Percentiles rank a stretch among this genome's conserved stretches.
Conservation (phyloP, 139 green algal species). For the Penium margaritaceum region DNA sequence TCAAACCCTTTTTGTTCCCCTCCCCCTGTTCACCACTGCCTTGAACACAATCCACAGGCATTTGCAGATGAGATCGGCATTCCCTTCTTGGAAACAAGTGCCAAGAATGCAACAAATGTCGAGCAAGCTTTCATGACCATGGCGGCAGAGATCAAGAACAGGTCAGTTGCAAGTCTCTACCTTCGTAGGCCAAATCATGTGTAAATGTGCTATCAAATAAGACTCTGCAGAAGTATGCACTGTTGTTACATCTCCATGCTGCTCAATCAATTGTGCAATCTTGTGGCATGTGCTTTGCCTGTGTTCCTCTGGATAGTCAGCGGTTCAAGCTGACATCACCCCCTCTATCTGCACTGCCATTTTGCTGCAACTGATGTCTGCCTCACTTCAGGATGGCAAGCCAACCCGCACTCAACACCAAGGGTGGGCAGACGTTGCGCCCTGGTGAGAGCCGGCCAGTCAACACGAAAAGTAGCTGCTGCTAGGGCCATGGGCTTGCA, state of each 20-base stretch:
- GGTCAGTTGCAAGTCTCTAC: conserved; percentile 9
- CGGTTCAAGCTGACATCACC: neutral
- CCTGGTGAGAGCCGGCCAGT: conserved; percentile 35
- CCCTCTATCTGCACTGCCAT: neutral
- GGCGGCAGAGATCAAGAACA: conserved; percentile 98
- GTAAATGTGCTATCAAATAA: no score
- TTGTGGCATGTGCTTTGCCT: conserved; percentile 5
- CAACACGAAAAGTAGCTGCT: conserved; percentile 29
- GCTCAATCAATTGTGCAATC: neutral
- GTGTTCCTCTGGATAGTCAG: neutral
- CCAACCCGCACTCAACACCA: conserved; percentile 31
- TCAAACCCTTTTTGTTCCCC: no score
- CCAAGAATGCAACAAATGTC: conserved; percentile 97
- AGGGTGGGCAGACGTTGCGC: conserved; percentile 17
- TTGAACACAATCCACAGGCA: no score
- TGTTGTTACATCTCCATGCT: neutral
- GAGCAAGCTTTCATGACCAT: conserved; percentile 99
- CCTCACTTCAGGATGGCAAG: conserved; percentile 39
- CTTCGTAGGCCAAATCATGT: neutral
- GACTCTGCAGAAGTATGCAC: no score
- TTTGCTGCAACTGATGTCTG: conserved; percentile 18
- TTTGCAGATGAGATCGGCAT: conserved; percentile 98
- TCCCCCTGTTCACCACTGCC: no score
- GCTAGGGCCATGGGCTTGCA: no score
- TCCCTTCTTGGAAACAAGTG: conserved; percentile 95